Conservation (phyloP, 2,329 filamentous ascomycete species). For the Fusarium nisikadoi region DNA sequence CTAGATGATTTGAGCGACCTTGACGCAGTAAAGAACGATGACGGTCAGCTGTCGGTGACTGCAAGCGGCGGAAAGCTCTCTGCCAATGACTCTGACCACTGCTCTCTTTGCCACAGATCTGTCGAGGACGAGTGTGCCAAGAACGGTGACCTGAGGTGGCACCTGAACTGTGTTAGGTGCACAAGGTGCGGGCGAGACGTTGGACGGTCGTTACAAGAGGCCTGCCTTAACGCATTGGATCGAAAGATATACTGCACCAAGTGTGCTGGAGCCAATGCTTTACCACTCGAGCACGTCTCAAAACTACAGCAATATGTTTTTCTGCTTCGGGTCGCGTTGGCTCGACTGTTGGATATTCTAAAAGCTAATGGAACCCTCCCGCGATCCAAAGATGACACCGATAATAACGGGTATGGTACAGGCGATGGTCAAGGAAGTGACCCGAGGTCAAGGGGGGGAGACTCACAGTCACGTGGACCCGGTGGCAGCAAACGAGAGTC, state of each 20-base stretch:
- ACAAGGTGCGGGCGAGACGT: constrained; percentile 73
- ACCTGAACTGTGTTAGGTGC: constrained; percentile 84
- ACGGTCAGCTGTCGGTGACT: constrained; percentile 74
- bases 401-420: constrained; percentile 47
- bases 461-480: constrained; percentile 31
- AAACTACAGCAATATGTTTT: constrained; percentile 96
- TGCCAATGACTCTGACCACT: constrained; percentile 85
- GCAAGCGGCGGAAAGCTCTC: constrained; percentile 74
- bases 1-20: constrained; percentile 85
- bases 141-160: constrained; percentile 81
- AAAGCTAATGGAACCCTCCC: constrained; percentile 84
- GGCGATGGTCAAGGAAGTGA: constrained; percentile 63
- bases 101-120: constrained; percentile 80
- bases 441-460: constrained; percentile 56
- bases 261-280: constrained; percentile 67
- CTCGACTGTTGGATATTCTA: constrained; percentile 86
- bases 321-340: constrained; percentile 88
- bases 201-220: constrained; percentile 73
- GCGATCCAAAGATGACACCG: constrained; percentile 76
- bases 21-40: constrained; percentile 79
- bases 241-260: constrained; percentile 76
- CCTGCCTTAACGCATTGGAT: constrained; percentile 75
- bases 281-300: constrained; percentile 77
- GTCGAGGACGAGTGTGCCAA: constrained; percentile 95
- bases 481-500: constrained; percentile 65